Conservation (phyloP, 768 basidiomycete species). For the Boletus rex-veris region DNA sequence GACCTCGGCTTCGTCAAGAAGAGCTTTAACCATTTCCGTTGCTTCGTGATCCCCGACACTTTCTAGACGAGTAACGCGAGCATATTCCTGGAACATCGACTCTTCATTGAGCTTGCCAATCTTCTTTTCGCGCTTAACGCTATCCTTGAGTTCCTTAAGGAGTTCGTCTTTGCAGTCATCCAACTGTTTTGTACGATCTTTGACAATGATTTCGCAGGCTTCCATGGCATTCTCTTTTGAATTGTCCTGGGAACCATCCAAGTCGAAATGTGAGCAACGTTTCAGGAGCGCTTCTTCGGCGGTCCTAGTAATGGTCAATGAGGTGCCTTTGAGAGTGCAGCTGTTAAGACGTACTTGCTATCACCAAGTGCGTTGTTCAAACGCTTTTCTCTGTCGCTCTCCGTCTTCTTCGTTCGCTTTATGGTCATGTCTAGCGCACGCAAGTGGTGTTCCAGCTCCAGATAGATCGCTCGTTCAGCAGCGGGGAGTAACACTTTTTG, state of each 20-base stretch:
- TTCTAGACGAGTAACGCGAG: constrained; percentile 62
- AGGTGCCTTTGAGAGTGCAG: not conserved
- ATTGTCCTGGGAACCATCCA: constrained; percentile 54
- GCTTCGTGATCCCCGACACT: constrained; percentile 76
- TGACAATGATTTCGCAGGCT: constrained; percentile 89
- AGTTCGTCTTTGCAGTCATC: constrained; percentile 77
- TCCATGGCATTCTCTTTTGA: constrained; percentile 75
- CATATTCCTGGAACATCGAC: constrained; percentile 77
- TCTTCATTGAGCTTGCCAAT: constrained; percentile 62
- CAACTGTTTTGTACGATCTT: constrained; percentile 75
- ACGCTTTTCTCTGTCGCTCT: constrained; percentile 86
- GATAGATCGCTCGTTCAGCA: constrained; percentile 90
- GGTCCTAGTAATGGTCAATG: constrained; percentile 44
- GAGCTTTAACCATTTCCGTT: constrained; percentile 50
- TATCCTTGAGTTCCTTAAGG: constrained; percentile 57
- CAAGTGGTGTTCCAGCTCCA: constrained; percentile 91
- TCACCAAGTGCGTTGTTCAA: constrained; percentile 84
- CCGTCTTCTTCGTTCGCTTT: constrained; percentile 59
- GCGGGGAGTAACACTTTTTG: constrained; percentile 76
- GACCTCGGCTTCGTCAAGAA: constrained; percentile 62
- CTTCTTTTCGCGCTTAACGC: constrained; percentile 64
- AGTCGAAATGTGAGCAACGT: constrained; percentile 91
- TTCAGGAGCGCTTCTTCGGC: constrained; percentile 93
- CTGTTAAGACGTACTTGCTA: constrained; percentile 54
- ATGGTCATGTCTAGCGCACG: constrained; percentile 85